Percentiles rank a stretch among this genome's conserved stretches.
Evolutionary conservation across 176 grass and related monocot genomes (phyloP).

Genomic region (Hsuehochloa calcarea): DNA sequence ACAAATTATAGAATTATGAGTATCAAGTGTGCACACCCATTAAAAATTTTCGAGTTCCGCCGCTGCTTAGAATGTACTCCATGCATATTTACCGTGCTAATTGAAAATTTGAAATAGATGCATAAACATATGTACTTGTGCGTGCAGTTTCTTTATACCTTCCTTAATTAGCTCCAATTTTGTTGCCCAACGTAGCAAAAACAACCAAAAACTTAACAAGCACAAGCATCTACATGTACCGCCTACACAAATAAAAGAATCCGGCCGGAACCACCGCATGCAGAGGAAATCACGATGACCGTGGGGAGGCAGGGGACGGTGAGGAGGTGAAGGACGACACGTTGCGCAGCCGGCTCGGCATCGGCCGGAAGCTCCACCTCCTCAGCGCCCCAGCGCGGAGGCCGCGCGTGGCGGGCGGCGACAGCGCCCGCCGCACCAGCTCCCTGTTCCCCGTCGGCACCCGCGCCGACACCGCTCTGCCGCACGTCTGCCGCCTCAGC

Average conservation of each 20-base stretch:
- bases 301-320: constrained; percentile 10
- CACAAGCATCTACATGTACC: neutral
- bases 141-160: neutral
- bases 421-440: constrained; percentile 65
- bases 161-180: neutral
- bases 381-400: constrained; percentile 26
- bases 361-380: constrained; percentile 68
- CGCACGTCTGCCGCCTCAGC: constrained; percentile 19
- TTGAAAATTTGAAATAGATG: neutral
- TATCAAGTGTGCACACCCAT: no score
- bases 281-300: constrained; percentile 8
- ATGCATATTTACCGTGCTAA: no score
- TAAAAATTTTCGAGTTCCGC: no score
- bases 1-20: no score
- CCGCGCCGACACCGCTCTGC: constrained; percentile 22
- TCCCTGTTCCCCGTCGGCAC: constrained; percentile 51
- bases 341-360: constrained; percentile 65
- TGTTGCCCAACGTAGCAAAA: neutral
- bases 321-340: constrained; percentile 25
- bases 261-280: neutral
- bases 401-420: constrained; percentile 37
- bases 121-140: neutral
- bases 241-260: neutral
- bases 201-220: neutral
- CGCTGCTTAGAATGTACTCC: no score